Conservation (phyloP, 129 eudicot species). For the Dittrichia graveolens region DNA sequence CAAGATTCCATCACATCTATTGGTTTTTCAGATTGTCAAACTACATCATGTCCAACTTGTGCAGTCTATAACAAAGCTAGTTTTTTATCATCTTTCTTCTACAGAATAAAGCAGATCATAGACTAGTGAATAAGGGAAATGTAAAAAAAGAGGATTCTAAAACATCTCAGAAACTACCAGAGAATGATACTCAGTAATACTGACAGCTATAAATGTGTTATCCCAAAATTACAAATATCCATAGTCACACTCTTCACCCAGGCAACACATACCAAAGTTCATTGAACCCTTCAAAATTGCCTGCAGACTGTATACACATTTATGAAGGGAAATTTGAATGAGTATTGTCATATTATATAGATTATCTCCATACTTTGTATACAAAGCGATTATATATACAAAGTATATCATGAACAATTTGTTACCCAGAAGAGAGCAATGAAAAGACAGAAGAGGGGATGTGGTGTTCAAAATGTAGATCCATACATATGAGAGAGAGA, state of each 20-base stretch:
- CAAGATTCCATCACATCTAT: neutral
- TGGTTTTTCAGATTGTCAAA: neutral
- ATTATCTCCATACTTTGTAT: no score
- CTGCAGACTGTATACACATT: neutral
- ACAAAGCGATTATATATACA: no score
- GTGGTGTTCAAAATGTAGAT: no score
- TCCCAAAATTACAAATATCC: neutral
- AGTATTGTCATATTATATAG: no score
- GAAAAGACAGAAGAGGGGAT: no score
- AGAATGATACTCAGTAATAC: neutral
- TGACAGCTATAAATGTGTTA: neutral
- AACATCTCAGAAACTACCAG: neutral
- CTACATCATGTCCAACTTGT: neutral
- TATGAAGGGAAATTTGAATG: no score
- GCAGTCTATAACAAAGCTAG: neutral
- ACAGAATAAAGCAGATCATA: neutral
- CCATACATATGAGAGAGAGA: no score
- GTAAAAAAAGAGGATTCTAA: no score
- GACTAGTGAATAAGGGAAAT: no score
- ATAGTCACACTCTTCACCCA: neutral
- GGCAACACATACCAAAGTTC: neutral
- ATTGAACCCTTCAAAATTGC: neutral
- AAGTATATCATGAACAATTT: no score
- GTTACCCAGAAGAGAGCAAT: no score
- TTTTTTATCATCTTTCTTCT: neutral